Percentiles rank a stretch among this genome's conserved stretches.
Conservation (phyloP, 768 basidiomycete species). For the Coprinopsis marcescibilis region DNA sequence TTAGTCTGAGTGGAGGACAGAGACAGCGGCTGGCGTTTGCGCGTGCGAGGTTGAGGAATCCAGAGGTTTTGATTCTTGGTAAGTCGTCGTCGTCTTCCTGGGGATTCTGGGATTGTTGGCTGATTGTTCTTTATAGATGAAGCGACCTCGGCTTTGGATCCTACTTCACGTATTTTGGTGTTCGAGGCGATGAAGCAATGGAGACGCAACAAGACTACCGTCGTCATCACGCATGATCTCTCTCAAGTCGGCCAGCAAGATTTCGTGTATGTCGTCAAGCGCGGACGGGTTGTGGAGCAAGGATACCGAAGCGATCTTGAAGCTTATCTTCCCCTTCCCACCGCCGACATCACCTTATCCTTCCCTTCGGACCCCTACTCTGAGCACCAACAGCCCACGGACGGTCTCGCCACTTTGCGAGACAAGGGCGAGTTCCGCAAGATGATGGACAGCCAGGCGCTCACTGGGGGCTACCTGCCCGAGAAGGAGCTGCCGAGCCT, state of each 20-base stretch:
- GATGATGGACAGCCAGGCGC: constrained; percentile 57
- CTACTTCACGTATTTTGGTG: constrained; percentile 80
- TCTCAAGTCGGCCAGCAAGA: constrained; percentile 69
- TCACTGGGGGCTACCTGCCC: constrained; percentile 45
- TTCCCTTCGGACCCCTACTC: too few species aligned
- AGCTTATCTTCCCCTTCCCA: too few species aligned
- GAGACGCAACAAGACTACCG: constrained; percentile 76
- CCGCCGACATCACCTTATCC: too few species aligned
- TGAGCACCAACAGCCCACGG: too few species aligned
- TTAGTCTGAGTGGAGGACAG: constrained; percentile 86
- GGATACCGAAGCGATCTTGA: constrained; percentile 84
- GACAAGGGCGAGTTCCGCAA: constrained; percentile 72
- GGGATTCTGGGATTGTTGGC: not conserved
- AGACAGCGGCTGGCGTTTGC: constrained; percentile 88
- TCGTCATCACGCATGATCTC: constrained; percentile 95
- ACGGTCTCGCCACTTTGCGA: too few species aligned
- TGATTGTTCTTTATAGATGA: constrained; percentile 49
- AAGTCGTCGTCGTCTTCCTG: constrained; percentile 26
- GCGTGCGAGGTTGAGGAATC: constrained; percentile 77
- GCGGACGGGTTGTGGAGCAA: constrained; percentile 77
- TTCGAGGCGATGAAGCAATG: constrained; percentile 65
- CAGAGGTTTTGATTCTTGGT: constrained; percentile 89
- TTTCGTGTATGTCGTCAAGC: constrained; percentile 89
- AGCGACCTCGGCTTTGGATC: constrained; percentile 80
- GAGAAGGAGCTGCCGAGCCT: constrained; percentile 42